Conservation (phyloP, 257 asterid species). For the Scutellaria baicalensis region DNA sequence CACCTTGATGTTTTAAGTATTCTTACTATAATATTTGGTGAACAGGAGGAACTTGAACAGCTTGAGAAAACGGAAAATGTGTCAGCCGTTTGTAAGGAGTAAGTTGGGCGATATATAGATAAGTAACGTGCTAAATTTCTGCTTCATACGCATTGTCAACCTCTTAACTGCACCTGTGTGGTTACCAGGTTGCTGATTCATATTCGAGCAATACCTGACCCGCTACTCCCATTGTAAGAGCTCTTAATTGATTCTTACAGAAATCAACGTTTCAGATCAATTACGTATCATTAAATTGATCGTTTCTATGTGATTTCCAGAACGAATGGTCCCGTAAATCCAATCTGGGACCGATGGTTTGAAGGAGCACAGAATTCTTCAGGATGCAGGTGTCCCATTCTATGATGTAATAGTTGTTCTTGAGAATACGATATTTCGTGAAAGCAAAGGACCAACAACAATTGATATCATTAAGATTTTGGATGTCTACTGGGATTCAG, state of each 20-base stretch:
- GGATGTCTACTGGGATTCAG: neutral
- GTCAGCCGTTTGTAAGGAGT: constrained; percentile 73
- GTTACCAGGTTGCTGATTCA: constrained; percentile 43
- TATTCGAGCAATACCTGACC: constrained; percentile 55
- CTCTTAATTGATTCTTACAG: constrained; percentile 6
- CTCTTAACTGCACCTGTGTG: neutral
- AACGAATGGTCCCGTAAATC: constrained; percentile 66
- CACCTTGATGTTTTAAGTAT: neutral
- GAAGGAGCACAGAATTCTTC: constrained; percentile 70
- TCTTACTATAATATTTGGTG: neutral
- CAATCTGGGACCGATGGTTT: constrained; percentile 86
- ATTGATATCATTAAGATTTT: neutral
- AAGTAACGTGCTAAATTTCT: neutral
- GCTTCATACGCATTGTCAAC: neutral
- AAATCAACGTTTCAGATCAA: neutral
- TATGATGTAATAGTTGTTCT: constrained; percentile 25
- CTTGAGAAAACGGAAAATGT: constrained; percentile 68
- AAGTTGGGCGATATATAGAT: constrained; percentile 19
- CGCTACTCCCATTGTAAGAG: constrained; percentile 61
- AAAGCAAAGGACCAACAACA: neutral
- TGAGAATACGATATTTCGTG: neutral
- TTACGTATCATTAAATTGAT: neutral
- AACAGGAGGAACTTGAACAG: constrained; percentile 68
- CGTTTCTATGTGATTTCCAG: constrained; percentile 20
- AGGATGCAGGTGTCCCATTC: constrained; percentile 73